Evolutionary conservation across 1,284 basidiomycete genomes (phyloP).

Genomic region (Fomitiporia mediterranea): DNA sequence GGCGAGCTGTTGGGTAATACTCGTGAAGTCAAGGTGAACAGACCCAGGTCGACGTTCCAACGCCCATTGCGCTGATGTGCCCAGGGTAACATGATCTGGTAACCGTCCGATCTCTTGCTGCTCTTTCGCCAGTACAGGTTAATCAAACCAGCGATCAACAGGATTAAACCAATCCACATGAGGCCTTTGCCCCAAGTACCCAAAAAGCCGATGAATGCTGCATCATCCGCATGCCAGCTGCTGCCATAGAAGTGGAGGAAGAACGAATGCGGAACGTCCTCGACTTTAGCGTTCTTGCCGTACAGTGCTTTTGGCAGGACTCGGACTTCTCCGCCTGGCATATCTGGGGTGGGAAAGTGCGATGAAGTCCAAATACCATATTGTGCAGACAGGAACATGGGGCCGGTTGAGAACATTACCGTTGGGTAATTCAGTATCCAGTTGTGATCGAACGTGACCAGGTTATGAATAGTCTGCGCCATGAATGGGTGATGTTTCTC

Average conservation of each 20-base stretch:
- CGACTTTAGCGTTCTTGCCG: constrained; percentile 89
- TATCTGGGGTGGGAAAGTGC: constrained; percentile 53
- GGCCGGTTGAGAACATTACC: constrained; percentile 99
- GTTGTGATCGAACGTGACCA: constrained; percentile 89
- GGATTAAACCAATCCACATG: constrained; percentile 74
- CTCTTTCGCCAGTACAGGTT: constrained; percentile 51
- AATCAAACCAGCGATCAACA: constrained; percentile 66
- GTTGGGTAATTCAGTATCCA: constrained; percentile 97
- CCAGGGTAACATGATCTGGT: constrained; percentile 71
- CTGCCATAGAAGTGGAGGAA: constrained; percentile 96
- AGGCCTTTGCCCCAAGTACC: constrained; percentile 80
- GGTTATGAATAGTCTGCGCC: constrained; percentile 88
- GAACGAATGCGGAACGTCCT: constrained; percentile 87
- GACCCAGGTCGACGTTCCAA: constrained; percentile 67
- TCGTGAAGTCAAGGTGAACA: constrained; percentile 44
- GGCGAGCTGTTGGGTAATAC: constrained; percentile 42
- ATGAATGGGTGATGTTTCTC: constrained; percentile 86
- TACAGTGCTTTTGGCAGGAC: constrained; percentile 92
- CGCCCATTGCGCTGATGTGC: constrained; percentile 62
- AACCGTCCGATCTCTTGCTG: constrained; percentile 51
- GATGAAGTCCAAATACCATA: constrained; percentile 78
- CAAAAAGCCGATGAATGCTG: constrained; percentile 88
- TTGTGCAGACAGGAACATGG: constrained; percentile 89
- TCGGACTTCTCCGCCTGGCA: constrained; percentile 67
- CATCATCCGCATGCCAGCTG: constrained; percentile 95